Percentiles rank a stretch among this genome's conserved stretches.
These are phyloP conservation scores for Neofusicoccum sp. DNA, from an alignment of 2,329 filamentous ascomycete genomes.

Conservation along the genomic window DNA sequence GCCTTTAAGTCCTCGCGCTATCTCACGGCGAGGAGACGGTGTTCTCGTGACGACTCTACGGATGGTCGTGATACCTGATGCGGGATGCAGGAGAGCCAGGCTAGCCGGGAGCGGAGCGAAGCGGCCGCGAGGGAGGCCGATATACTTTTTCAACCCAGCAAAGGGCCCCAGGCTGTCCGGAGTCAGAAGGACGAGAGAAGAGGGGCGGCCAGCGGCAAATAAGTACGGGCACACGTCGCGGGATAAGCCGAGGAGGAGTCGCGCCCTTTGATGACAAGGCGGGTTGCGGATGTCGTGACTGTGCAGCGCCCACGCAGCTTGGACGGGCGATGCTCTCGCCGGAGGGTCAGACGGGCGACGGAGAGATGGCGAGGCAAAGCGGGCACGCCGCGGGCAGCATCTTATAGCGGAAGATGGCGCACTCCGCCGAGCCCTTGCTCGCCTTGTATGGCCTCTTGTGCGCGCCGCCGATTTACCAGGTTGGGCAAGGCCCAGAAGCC, in stretches of 20 bases:
- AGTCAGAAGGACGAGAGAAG: background rate
- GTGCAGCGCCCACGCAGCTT: background rate
- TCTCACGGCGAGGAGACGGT: background rate
- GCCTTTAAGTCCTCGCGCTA: background rate
- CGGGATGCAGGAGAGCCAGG: background rate
- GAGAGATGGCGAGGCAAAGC: background rate
- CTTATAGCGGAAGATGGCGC: slow-evolving; percentile 10
- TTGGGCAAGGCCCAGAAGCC: slow-evolving; percentile 10
- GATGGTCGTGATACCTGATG: background rate
- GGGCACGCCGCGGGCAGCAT: background rate
- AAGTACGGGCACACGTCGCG: slow-evolving; percentile 1
- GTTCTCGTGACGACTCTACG: slow-evolving; percentile 4
- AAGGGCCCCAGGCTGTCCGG: background rate
- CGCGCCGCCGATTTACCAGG: slow-evolving; percentile 3
- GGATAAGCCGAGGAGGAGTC: background rate
- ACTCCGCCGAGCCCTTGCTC: slow-evolving; percentile 1
- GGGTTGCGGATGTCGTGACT: background rate
- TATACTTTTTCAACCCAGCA: slow-evolving; percentile 8
- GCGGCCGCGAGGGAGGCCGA: background rate
- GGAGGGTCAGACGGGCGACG: background rate
- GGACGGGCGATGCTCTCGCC: slow-evolving; percentile 8
- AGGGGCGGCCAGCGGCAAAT: background rate
- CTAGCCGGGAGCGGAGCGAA: slow-evolving; percentile 11
- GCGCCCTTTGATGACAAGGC: slow-evolving; percentile 14
- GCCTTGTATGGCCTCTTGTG: background rate